Percentiles rank a stretch among this genome's conserved stretches.
phyloP scores from a whole-genome alignment of 345 rosid genomes.

The Euphorbia lathyris region DNA sequence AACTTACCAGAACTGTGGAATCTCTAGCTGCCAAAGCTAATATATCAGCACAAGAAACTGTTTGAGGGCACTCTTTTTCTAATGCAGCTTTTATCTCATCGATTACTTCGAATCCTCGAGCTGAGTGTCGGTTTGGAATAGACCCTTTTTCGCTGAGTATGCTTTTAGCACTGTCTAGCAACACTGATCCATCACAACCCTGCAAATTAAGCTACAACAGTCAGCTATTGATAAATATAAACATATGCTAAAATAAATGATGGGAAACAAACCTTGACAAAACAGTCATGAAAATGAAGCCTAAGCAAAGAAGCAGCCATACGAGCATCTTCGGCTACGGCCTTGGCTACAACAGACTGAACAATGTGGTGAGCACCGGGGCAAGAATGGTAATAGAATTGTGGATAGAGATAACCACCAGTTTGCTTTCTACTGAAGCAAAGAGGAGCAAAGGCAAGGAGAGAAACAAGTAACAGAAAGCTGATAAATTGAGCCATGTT shows the following conservation, averaged over 20 bases:
- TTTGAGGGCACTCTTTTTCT: constrained; percentile 71
- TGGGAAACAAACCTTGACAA: constrained; percentile 23
- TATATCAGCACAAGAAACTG: constrained; percentile 84
- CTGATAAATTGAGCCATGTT: constrained; percentile 37
- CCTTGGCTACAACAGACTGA: constrained; percentile 31
- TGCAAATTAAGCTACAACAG: constrained; percentile 16
- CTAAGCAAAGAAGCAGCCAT: constrained; percentile 36
- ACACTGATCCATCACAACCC: constrained; percentile 90
- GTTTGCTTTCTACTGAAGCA: constrained; percentile 32
- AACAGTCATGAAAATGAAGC: constrained; percentile 36
- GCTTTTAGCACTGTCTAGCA: constrained; percentile 62
- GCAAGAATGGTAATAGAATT: constrained; percentile 30
- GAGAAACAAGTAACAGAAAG: constrained; percentile 30
- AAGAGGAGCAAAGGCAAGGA: constrained; percentile 49
- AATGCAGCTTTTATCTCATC: constrained; percentile 74
- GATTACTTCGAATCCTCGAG: constrained; percentile 77
- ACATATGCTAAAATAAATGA: background rate
- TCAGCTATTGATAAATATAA: background rate
- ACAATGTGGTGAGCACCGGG: constrained; percentile 26
- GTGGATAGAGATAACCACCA: constrained; percentile 35
- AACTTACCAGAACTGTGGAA: constrained; percentile 76
- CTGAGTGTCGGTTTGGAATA: constrained; percentile 68
- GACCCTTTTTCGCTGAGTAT: constrained; percentile 73
- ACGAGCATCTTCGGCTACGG: constrained; percentile 27
- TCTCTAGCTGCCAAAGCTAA: constrained; percentile 84